These are phyloP conservation scores for Thalassiosira hispida DNA, from an alignment of 352 stramenopile genomes.

Conservation along the genomic window DNA sequence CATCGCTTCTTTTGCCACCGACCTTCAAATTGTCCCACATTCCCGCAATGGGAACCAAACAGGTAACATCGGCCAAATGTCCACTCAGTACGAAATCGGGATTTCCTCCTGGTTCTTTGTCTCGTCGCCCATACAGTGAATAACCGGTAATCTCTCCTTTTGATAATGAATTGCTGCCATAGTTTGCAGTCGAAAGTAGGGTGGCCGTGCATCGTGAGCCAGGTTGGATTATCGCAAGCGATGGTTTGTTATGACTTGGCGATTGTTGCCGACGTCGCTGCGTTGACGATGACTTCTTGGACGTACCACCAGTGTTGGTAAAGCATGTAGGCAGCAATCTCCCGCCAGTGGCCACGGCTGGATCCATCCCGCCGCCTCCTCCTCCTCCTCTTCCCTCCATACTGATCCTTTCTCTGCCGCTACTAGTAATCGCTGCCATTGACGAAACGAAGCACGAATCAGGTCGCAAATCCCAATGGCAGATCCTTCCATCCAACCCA, in stretches of 20 bases:
- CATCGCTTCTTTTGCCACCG: slow-evolving; percentile 22
- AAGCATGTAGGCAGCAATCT: slow-evolving; percentile 35
- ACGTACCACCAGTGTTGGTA: neutral
- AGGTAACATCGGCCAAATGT: slow-evolving; percentile 68
- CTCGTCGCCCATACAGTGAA: slow-evolving; percentile 30
- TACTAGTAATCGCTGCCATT: slow-evolving; percentile 23
- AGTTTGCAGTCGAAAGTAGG: slow-evolving; percentile 8
- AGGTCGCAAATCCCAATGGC: slow-evolving; percentile 74
- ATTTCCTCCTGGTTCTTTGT: slow-evolving; percentile 46
- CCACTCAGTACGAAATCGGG: slow-evolving; percentile 62
- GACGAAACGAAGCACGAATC: slow-evolving; percentile 43
- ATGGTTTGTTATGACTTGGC: slow-evolving; percentile 5
- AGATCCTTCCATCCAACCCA: slow-evolving; percentile 57
- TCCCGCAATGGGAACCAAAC: slow-evolving; percentile 44
- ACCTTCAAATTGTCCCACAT: slow-evolving; percentile 70
- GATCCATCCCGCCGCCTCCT: slow-evolving; percentile 26
- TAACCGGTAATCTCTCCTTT: slow-evolving; percentile 28
- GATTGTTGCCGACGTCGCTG: neutral
- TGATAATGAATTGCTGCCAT: neutral
- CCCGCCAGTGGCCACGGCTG: slow-evolving; percentile 35
- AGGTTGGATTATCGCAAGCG: slow-evolving; percentile 46
- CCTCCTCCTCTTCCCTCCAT: neutral
- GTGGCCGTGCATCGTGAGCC: slow-evolving; percentile 44
- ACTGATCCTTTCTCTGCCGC: no score
- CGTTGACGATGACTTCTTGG: neutral